phyloP scores from a whole-genome alignment of 352 stramenopile species.

The Globisporangium mamillatum region DNA sequence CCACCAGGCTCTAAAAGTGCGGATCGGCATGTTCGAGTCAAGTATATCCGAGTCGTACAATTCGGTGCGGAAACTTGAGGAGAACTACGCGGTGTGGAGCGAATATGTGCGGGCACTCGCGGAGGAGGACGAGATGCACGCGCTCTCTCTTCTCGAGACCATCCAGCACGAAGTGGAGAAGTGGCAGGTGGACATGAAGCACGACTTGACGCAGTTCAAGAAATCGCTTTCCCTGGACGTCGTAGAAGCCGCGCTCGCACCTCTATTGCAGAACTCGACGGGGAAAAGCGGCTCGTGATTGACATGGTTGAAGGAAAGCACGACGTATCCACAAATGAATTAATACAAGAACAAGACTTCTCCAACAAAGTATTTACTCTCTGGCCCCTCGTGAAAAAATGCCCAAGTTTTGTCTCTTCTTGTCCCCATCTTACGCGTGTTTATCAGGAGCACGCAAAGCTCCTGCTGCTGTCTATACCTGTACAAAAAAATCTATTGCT shows the following conservation, averaged over 20 bases:
- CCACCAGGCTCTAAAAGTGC: constrained; percentile 49
- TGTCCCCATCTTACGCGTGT: constrained; percentile 11
- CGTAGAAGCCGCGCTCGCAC: constrained; percentile 42
- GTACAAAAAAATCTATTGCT: constrained; percentile 16
- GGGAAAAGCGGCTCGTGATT: constrained; percentile 15
- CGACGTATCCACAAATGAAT: not conserved
- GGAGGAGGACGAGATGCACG: constrained; percentile 65
- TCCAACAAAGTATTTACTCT: not conserved
- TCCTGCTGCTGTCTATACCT: constrained; percentile 4
- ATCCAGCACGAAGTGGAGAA: constrained; percentile 69
- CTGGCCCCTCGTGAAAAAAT: not conserved
- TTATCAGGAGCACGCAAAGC: constrained; percentile 17
- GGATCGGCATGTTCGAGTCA: constrained; percentile 56
- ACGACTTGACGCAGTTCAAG: constrained; percentile 61
- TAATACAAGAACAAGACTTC: not conserved
- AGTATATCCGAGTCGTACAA: constrained; percentile 67
- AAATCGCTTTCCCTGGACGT: constrained; percentile 50
- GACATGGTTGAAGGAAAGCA: constrained; percentile 15
- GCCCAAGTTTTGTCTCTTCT: not conserved
- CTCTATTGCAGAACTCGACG: constrained; percentile 27
- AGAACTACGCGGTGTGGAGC: constrained; percentile 70
- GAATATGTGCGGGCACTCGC: constrained; percentile 69
- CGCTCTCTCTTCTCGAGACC: constrained; percentile 53
- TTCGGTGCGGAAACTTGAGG: constrained; percentile 61
- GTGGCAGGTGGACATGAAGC: constrained; percentile 75